A percentile compares a stretch with the other conserved stretches of the same genome.
Conservation (phyloP, 202 grass and related monocot species). For the Tripidium arundinaceum region DNA sequence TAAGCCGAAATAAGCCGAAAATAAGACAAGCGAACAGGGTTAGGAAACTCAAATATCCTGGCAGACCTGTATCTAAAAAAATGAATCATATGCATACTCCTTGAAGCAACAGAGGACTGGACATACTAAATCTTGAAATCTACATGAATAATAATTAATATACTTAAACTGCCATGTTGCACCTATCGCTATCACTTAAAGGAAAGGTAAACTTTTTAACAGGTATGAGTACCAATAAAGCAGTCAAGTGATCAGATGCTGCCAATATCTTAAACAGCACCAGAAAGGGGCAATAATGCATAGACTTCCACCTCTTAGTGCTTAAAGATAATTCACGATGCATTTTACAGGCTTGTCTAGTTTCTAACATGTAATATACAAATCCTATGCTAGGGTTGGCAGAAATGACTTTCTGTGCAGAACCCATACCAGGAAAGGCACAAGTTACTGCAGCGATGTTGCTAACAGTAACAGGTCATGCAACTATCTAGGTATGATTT, state of each 20-base stretch:
- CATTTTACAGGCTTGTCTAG: slow-evolving; percentile 8
- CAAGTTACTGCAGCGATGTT: not conserved
- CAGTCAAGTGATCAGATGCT: slow-evolving; percentile 9
- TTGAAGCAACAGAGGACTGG: slow-evolving; percentile 11
- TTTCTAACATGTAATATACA: slow-evolving; percentile 33
- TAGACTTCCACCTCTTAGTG: slow-evolving; percentile 23
- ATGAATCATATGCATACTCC: slow-evolving; percentile 2
- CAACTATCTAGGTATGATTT: not conserved
- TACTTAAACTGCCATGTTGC: slow-evolving; percentile 8
- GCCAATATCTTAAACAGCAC: slow-evolving; percentile 16
- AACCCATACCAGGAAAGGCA: not conserved
- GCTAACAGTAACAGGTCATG: not conserved
- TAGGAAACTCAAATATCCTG: slow-evolving; percentile 24
- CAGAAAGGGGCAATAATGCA: not conserved
- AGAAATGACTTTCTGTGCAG: not conserved
- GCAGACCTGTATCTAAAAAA: slow-evolving; percentile 2
- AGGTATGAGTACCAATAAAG: not conserved
- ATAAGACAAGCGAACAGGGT: too few species aligned
- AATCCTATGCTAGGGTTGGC: slow-evolving; percentile 23
- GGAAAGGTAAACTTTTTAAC: not conserved
- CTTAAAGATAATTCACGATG: slow-evolving; percentile 17
- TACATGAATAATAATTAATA: slow-evolving; percentile 22
- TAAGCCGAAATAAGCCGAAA: too few species aligned
- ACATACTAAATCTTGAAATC: slow-evolving; percentile 16
- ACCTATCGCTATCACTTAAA: slow-evolving; percentile 2